Percentiles rank a stretch among this genome's conserved stretches.
Evolutionary conservation across 225 moss, liverwort and hornwort genomes (phyloP).

Genomic region (Thuidium tamariscinum): DNA sequence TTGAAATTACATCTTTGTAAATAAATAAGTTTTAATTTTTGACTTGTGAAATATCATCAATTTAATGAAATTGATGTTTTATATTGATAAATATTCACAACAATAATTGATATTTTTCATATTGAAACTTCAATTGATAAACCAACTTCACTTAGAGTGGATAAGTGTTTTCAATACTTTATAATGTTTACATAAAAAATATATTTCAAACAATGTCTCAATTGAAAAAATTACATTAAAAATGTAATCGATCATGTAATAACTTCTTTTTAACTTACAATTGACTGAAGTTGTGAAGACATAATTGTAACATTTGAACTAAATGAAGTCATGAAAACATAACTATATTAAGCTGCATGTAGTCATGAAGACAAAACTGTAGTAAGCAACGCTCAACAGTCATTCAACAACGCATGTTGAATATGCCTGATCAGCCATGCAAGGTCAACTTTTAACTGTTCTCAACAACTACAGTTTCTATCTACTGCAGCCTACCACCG

Average conservation of each 20-base stretch:
- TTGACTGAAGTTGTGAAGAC: accelerated
- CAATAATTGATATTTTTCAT: background rate
- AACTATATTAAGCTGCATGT: too few relatives aligned
- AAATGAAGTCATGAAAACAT: too few relatives aligned
- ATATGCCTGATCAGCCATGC: background rate
- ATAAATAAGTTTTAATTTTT: background rate
- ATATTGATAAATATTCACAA: background rate
- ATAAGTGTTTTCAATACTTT: accelerated
- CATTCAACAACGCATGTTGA: background rate
- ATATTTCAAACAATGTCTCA: accelerated
- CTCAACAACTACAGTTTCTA: background rate
- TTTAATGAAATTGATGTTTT: background rate
- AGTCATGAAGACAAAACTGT: background rate
- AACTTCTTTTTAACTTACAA: accelerated
- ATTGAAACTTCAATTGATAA: background rate
- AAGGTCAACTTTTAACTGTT: background rate
- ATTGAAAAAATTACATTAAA: too few relatives aligned
- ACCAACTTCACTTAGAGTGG: background rate
- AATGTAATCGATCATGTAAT: background rate
- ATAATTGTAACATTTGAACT: too few relatives aligned
- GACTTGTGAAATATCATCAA: background rate
- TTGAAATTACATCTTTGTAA: background rate
- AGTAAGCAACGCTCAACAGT: background rate
- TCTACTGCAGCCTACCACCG: background rate
- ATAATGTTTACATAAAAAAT: background rate